Evolutionary conservation across 306 rosid genomes (phyloP).

Genomic region (Quercus parvula): DNA sequence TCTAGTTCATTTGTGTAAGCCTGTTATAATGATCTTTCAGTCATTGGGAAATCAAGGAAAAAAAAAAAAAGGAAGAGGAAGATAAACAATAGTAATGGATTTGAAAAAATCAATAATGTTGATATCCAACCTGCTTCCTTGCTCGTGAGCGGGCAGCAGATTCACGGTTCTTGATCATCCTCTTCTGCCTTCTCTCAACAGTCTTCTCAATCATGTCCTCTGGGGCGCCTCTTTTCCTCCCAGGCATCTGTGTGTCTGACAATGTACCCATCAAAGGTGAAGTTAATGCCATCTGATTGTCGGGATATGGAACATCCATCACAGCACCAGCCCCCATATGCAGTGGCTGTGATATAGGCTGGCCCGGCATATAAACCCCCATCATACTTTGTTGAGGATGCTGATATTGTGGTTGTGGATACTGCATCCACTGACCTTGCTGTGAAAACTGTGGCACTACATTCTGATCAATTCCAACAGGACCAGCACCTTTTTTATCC

Average conservation of each 20-base stretch:
- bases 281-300: constrained; percentile 59
- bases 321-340: constrained; percentile 60
- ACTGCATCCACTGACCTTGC: constrained; percentile 78
- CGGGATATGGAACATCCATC: constrained; percentile 58
- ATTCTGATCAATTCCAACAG: constrained; percentile 44
- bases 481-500: constrained; percentile 30
- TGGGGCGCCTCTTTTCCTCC: constrained; percentile 67
- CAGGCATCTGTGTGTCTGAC: constrained; percentile 58
- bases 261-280: constrained; percentile 61
- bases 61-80: too few relatives aligned
- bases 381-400: constrained; percentile 68
- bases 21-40: constrained; percentile 36
- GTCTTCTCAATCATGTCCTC: constrained; percentile 73
- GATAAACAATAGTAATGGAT: neutral
- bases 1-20: constrained; percentile 95
- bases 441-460: constrained; percentile 50
- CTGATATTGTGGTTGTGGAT: constrained; percentile 61
- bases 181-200: constrained; percentile 86
- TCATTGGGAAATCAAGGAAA: neutral
- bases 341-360: constrained; percentile 50
- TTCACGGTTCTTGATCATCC: constrained; percentile 97
- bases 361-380: constrained; percentile 69
- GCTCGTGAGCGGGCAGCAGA: constrained; percentile 99
- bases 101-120: neutral
- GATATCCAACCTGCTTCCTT: constrained; percentile 71